These are phyloP conservation scores for Neofusicoccum umdonicola DNA, from an alignment of 2,329 filamentous ascomycete genomes.

Conservation along the genomic window DNA sequence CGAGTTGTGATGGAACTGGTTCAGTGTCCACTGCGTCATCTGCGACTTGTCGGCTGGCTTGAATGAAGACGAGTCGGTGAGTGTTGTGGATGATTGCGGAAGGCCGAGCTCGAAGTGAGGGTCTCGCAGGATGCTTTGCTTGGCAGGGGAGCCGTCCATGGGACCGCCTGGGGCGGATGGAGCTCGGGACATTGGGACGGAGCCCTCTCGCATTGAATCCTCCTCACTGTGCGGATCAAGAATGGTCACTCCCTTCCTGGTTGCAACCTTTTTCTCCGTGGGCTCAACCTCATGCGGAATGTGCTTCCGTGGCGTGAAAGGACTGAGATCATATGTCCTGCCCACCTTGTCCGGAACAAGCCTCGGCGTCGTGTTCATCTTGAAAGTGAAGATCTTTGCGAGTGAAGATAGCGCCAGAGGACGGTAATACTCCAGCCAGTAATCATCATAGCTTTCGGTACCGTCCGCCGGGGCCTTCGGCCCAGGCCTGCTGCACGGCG, in stretches of 20 bases:
- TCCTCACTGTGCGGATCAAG: conserved; percentile 56
- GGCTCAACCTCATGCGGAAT: conserved; percentile 24
- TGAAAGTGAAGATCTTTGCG: conserved; percentile 86
- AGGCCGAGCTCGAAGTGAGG: conserved; percentile 35
- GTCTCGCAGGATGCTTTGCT: conserved; percentile 44
- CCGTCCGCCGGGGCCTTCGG: conserved; percentile 21
- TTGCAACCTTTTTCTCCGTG: conserved; percentile 59
- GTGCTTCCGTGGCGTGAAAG: conserved; percentile 71
- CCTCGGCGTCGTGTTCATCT: conserved; percentile 84
- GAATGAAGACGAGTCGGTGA: conserved; percentile 28
- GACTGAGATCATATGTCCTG: conserved; percentile 78
- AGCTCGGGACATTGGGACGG: conserved; percentile 17
- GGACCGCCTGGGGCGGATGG: conserved; percentile 21
- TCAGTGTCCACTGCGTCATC: conserved; percentile 83
- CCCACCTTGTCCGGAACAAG: conserved; percentile 75
- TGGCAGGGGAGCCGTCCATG: conserved; percentile 33
- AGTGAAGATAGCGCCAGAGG: conserved; percentile 85
- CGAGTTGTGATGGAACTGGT: conserved; percentile 79
- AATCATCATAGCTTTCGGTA: conserved; percentile 76
- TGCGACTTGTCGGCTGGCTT: conserved; percentile 72
- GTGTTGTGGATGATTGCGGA: conserved; percentile 20
- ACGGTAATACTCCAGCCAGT: conserved; percentile 96
- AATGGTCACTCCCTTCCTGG: conserved; percentile 67
- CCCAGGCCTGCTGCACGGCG: conserved; percentile 43
- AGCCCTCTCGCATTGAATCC: conserved; percentile 19